Conservation (phyloP, 257 asterid genomes). For the Nicotiana benthamiana region DNA sequence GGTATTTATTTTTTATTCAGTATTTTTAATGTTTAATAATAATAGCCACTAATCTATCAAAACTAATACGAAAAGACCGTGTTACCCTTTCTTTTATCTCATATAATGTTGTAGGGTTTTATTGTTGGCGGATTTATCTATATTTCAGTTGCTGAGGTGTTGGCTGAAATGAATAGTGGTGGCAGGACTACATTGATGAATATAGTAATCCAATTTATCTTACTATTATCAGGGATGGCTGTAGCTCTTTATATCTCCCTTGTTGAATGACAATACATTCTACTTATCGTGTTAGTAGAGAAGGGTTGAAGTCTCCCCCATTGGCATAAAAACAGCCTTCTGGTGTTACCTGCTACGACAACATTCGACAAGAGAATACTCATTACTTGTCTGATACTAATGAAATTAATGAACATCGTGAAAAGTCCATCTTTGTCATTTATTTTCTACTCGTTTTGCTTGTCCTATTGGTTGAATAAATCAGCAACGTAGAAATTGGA, state of each 20-base stretch:
- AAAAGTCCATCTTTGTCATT: background rate
- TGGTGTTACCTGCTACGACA: background rate
- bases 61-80: too few relatives aligned
- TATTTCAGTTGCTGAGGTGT: constrained; percentile 86
- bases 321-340: background rate
- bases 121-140: constrained; percentile 95
- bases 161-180: constrained; percentile 79
- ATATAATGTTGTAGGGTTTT: constrained; percentile 48
- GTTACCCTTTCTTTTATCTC: too few relatives aligned
- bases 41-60: too few relatives aligned
- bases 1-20: too few relatives aligned
- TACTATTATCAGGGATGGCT: constrained; percentile 62
- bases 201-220: constrained; percentile 38
- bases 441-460: background rate
- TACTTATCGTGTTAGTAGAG: background rate
- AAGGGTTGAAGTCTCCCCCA: background rate
- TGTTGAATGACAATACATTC: constrained; percentile 42
- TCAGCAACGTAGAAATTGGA: background rate
- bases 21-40: too few relatives aligned
- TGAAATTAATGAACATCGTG: too few relatives aligned
- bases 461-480: background rate
- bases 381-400: background rate
- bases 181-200: constrained; percentile 33
- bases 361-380: background rate
- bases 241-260: constrained; percentile 86